Conservation (phyloP, 106 monocot species). For the Dendrobium chrysotoxum region DNA sequence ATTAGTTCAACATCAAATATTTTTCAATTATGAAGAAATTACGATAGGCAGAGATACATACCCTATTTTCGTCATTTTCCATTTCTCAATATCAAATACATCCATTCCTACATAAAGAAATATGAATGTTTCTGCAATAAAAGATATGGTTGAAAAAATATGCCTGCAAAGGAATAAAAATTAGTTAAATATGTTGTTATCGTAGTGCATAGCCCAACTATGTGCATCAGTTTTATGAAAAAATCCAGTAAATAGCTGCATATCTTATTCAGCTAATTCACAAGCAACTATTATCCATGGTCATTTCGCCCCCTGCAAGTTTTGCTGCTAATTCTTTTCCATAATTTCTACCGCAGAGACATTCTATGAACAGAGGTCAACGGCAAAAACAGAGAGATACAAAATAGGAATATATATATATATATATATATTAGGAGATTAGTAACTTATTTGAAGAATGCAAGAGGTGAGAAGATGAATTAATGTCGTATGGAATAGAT, state of each 20-base stretch:
- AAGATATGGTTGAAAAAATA: constrained; percentile 67
- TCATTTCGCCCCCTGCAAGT: no score
- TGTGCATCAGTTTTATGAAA: not conserved
- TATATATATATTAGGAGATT: no score
- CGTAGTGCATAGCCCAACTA: not conserved
- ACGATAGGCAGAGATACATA: not conserved
- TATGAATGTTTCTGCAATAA: constrained; percentile 77
- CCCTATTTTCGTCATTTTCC: constrained; percentile 58
- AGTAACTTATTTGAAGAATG: no score
- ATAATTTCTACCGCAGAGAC: not conserved
- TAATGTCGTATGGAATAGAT: no score
- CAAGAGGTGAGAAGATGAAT: no score
- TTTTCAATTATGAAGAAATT: not conserved
- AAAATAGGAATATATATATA: no score
- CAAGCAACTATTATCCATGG: not conserved
- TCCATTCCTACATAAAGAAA: constrained; percentile 91
- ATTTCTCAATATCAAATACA: constrained; percentile 69
- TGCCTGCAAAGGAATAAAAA: constrained; percentile 44
- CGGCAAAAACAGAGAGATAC: no score
- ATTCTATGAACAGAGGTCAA: no score
- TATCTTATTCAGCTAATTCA: not conserved
- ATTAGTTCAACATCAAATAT: not conserved
- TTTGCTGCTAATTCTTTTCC: not conserved
- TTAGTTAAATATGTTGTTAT: not conserved
- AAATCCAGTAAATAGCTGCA: not conserved